Evolutionary conservation across 2,329 filamentous ascomycete species (phyloP).

Genomic region (Xylaria polymorpha): DNA sequence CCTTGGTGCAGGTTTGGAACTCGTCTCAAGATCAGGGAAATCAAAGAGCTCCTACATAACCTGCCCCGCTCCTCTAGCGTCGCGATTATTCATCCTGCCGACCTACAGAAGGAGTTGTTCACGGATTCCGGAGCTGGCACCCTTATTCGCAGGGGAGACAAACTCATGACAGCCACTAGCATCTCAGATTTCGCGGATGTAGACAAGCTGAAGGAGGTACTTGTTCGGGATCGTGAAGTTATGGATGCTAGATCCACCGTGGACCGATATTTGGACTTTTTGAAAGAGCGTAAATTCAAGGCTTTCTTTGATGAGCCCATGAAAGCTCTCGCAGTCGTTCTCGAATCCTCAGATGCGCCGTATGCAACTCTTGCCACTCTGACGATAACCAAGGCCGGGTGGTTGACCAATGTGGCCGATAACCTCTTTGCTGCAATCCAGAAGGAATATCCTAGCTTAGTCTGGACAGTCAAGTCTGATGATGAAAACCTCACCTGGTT

Average conservation of each 20-base stretch:
- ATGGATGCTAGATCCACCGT: slow-evolving; percentile 85
- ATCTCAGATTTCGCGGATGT: slow-evolving; percentile 81
- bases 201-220: slow-evolving; percentile 80
- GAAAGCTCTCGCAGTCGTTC: slow-evolving; percentile 90
- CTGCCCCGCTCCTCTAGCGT: slow-evolving; percentile 93
- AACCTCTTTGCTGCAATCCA: slow-evolving; percentile 94
- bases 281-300: slow-evolving; percentile 83
- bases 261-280: slow-evolving; percentile 84
- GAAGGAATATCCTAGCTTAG: slow-evolving; percentile 90
- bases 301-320: slow-evolving; percentile 95
- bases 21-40: slow-evolving; percentile 95
- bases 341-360: slow-evolving; percentile 74
- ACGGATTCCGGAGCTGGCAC: slow-evolving; percentile 96
- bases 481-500: slow-evolving; percentile 99
- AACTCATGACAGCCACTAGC: slow-evolving; percentile 79
- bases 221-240: slow-evolving; percentile 83
- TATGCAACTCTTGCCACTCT: slow-evolving; percentile 89
- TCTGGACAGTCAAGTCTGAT: slow-evolving; percentile 96
- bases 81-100: slow-evolving; percentile 95
- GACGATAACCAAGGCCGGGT: slow-evolving; percentile 92
- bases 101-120: slow-evolving; percentile 96
- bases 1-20: slow-evolving; percentile 96
- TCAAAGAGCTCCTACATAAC: slow-evolving; percentile 90
- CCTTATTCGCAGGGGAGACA: slow-evolving; percentile 90
- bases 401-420: slow-evolving; percentile 93